phyloP scores from a whole-genome alignment of 176 grass and related monocot species.

The Saccharum spontaneum region DNA sequence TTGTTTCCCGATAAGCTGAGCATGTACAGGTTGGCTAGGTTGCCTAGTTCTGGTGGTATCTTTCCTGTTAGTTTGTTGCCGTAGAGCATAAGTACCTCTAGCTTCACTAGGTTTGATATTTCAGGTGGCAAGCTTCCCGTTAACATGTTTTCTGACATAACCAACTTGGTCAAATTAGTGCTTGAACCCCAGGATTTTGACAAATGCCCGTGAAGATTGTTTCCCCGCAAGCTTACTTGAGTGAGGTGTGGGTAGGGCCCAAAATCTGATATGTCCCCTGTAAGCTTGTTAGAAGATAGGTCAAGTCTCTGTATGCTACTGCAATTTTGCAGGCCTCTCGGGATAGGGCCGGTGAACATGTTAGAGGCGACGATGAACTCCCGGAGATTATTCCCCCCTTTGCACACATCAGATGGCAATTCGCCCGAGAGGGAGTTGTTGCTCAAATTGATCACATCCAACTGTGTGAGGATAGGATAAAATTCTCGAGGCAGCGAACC shows the following conservation, averaged over 20 bases:
- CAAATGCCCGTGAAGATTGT: background rate
- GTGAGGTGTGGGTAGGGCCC: background rate
- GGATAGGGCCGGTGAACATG: background rate
- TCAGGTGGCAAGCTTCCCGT: background rate
- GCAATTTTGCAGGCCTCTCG: background rate
- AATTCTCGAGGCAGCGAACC: background rate
- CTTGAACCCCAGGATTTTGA: conserved; percentile 8
- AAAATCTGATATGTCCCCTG: conserved; percentile 14
- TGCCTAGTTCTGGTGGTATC: background rate
- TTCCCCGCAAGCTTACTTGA: background rate
- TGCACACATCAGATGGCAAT: background rate
- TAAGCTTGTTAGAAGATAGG: background rate
- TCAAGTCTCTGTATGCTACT: background rate
- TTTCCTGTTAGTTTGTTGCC: background rate
- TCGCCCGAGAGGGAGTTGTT: conserved; percentile 8
- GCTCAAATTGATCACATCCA: background rate
- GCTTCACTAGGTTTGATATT: background rate
- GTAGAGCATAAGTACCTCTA: background rate
- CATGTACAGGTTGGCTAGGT: background rate
- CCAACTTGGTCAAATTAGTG: background rate
- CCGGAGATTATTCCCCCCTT: background rate
- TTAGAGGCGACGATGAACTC: background rate
- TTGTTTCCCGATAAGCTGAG: background rate
- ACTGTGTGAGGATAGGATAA: background rate
- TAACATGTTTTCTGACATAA: background rate